A percentile compares a stretch with the other conserved stretches of the same genome.
These are phyloP conservation scores for Juncus effusus DNA, from an alignment of 176 grass and related monocot genomes.

Conservation along the genomic window DNA sequence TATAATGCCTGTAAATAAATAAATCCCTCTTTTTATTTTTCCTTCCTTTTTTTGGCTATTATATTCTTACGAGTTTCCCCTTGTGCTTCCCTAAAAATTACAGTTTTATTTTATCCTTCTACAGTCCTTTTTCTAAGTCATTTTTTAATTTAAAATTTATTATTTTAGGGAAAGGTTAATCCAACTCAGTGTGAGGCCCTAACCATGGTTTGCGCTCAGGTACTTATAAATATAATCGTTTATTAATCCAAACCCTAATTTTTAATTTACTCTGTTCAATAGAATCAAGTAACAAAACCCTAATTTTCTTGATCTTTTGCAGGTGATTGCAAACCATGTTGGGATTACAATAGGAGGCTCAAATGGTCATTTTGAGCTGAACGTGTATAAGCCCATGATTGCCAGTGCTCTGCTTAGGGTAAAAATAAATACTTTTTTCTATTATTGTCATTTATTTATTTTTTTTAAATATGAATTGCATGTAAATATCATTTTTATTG, in stretches of 20 bases:
- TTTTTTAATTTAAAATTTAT: constrained; percentile 17
- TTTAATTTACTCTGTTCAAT: neutral
- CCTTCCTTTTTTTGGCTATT: constrained; percentile 13
- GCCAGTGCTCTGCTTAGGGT: constrained; percentile 84
- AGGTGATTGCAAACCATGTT: constrained; percentile 97
- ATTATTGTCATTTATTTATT: no score
- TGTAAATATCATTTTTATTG: neutral
- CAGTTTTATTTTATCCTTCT: neutral
- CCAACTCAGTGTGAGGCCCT: constrained; percentile 96
- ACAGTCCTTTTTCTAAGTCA: neutral
- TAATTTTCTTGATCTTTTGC: constrained; percentile 24
- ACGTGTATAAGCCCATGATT: constrained; percentile 93
- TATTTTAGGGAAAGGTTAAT: constrained; percentile 92
- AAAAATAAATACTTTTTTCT: no score
- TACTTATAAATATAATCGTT: constrained; percentile 3
- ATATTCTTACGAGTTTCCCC: constrained; percentile 9
- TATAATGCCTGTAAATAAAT: constrained; percentile 87
- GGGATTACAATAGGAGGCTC: constrained; percentile 81
- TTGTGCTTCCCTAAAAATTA: neutral
- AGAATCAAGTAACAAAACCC: neutral
- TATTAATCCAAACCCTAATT: neutral
- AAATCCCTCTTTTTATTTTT: constrained; percentile 3
- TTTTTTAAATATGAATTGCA: neutral
- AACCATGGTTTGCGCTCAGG: constrained; percentile 99
- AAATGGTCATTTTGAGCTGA: constrained; percentile 95